Conservation (phyloP, 2,329 filamentous ascomycete genomes). For the Diplodia corticola region DNA sequence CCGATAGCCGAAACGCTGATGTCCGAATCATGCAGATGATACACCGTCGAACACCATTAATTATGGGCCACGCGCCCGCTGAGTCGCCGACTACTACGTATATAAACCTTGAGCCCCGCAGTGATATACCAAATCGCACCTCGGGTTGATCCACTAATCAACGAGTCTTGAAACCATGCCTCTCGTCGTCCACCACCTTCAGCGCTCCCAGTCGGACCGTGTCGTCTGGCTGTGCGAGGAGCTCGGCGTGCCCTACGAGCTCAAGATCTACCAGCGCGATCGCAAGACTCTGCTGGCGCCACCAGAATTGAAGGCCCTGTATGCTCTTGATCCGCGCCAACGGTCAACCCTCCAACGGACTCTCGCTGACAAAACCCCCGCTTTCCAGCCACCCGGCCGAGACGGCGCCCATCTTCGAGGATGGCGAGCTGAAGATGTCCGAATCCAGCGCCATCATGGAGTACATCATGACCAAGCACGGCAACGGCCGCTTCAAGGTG, state of each 20-base stretch:
- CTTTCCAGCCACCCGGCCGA: conserved; percentile 50
- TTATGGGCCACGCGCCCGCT: background rate
- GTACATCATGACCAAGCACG: conserved; percentile 57
- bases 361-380: conserved; percentile 23
- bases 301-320: conserved; percentile 33
- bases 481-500: conserved; percentile 50
- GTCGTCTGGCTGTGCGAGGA: conserved; percentile 67
- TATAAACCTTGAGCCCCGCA: background rate
- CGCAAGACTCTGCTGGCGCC: conserved; percentile 39
- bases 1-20: background rate
- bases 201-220: conserved; percentile 62
- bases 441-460: conserved; percentile 63
- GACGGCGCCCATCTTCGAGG: conserved; percentile 61
- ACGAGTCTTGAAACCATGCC: background rate
- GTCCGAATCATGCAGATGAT: background rate
- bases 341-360: no score
- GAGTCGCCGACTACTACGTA: background rate
- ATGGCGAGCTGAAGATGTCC: conserved; percentile 56
- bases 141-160: background rate
- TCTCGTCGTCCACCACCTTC: conserved; percentile 41
- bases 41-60: background rate
- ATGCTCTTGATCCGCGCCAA: conserved; percentile 23
- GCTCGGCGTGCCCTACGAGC: conserved; percentile 56
- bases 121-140: background rate
- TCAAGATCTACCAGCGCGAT: conserved; percentile 49